A percentile compares a stretch with the other conserved stretches of the same genome.
Conservation (phyloP, 1,284 basidiomycete genomes). For the Termitomyces sp. region DNA sequence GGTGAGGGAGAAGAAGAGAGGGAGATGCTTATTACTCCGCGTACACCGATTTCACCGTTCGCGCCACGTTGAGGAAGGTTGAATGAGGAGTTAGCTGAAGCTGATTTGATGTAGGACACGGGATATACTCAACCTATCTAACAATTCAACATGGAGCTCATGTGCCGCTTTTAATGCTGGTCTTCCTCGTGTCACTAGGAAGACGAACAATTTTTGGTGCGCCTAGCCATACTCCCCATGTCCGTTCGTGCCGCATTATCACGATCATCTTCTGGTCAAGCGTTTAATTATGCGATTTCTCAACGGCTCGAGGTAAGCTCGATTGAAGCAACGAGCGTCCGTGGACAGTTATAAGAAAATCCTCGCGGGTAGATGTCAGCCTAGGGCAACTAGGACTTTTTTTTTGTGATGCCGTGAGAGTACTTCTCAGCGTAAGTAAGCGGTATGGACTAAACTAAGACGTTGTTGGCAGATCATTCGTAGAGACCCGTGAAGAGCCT, state of each 20-base stretch:
- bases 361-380: too few relatives aligned
- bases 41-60: constrained; percentile 1
- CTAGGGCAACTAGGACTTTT: too few relatives aligned
- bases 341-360: too few relatives aligned
- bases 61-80: neutral
- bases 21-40: neutral
- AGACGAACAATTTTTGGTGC: neutral
- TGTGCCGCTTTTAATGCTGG: neutral
- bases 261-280: neutral
- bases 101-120: neutral
- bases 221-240: neutral
- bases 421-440: too few relatives aligned
- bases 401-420: too few relatives aligned
- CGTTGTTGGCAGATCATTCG: too few relatives aligned
- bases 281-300: neutral
- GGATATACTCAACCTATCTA: neutral
- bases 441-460: too few relatives aligned
- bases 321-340: neutral
- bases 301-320: neutral
- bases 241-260: neutral
- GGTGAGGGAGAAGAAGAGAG: neutral
- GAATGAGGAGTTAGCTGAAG: neutral
- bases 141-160: neutral
- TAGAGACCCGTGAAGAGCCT: too few relatives aligned
- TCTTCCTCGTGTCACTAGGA: neutral